phyloP scores from a whole-genome alignment of 2,329 filamentous ascomycete genomes.

The Neurospora sp. region DNA sequence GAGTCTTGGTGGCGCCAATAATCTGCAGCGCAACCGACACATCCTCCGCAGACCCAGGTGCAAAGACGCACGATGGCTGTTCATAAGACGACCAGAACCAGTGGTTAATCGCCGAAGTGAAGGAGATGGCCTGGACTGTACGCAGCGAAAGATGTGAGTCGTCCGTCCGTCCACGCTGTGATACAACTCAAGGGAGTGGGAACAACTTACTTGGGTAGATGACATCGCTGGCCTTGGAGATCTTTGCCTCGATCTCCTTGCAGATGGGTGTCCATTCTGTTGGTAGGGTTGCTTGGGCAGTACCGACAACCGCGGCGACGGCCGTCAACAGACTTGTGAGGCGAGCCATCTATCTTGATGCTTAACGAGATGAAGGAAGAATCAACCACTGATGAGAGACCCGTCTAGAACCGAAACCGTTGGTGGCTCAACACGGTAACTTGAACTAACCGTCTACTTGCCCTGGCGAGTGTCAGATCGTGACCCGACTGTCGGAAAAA shows the following conservation, averaged over 20 bases:
- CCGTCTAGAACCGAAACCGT: background rate
- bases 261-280: background rate
- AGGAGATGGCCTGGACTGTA: slow-evolving; percentile 4
- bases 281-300: background rate
- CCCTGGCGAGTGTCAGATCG: background rate
- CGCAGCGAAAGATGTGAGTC: background rate
- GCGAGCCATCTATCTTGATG: background rate
- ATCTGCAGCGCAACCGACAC: slow-evolving; percentile 18
- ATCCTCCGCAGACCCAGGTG: slow-evolving; percentile 16
- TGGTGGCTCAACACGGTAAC: background rate
- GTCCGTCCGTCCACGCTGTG: background rate
- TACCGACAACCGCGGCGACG: background rate
- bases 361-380: background rate
- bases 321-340: background rate
- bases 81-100: slow-evolving; percentile 21
- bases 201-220: slow-evolving; percentile 6
- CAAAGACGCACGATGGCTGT: slow-evolving; percentile 19
- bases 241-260: background rate
- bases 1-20: slow-evolving; percentile 14
- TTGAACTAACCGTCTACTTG: background rate
- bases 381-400: background rate
- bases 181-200: background rate
- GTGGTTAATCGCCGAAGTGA: slow-evolving; percentile 11
- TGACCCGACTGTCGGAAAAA: background rate
- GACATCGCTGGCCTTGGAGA: slow-evolving; percentile 7